A percentile compares a stretch with the other conserved stretches of the same genome.
Conservation (phyloP, 345 rosid genomes). For the Erysimum cheiranthoides region DNA sequence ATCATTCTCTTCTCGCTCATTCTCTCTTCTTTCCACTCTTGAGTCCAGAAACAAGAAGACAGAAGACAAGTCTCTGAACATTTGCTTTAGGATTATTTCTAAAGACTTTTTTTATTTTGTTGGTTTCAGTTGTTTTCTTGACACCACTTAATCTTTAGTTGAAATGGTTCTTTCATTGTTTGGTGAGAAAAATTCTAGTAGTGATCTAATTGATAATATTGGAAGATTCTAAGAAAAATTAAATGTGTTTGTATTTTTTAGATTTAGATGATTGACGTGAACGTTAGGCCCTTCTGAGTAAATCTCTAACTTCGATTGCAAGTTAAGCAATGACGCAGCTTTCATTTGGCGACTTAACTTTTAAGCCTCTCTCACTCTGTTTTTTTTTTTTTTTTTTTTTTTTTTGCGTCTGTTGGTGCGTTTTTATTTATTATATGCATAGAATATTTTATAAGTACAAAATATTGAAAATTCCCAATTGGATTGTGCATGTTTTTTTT, state of each 20-base stretch:
- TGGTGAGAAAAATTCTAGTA: conserved; percentile 58
- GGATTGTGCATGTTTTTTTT: neutral
- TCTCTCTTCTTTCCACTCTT: conserved; percentile 24
- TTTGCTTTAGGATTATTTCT: conserved; percentile 36
- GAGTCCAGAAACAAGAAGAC: conserved; percentile 8
- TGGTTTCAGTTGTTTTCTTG: conserved; percentile 39
- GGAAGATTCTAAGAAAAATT: conserved; percentile 35
- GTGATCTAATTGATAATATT: conserved; percentile 41
- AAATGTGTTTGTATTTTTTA: conserved; percentile 30
- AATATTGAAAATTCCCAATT: neutral
- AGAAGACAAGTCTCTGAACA: conserved; percentile 21
- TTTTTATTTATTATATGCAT: neutral
- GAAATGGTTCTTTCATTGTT: conserved; percentile 75
- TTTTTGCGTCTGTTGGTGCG: conserved; percentile 10
- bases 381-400: no score
- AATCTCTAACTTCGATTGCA: conserved; percentile 63
- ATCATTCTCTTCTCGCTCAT: conserved; percentile 57
- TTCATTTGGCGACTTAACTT: conserved; percentile 51
- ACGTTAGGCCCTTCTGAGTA: conserved; percentile 58
- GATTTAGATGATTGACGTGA: conserved; percentile 60
- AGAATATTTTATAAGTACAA: neutral
- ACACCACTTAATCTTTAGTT: conserved; percentile 54
- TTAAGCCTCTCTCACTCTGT: conserved; percentile 49
- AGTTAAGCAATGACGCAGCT: conserved; percentile 66
- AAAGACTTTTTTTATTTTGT: conserved; percentile 12